Base-by-base conservation (phyloP, 2,329 filamentous ascomycete species). In the Acrocalymma vagum region DNA sequence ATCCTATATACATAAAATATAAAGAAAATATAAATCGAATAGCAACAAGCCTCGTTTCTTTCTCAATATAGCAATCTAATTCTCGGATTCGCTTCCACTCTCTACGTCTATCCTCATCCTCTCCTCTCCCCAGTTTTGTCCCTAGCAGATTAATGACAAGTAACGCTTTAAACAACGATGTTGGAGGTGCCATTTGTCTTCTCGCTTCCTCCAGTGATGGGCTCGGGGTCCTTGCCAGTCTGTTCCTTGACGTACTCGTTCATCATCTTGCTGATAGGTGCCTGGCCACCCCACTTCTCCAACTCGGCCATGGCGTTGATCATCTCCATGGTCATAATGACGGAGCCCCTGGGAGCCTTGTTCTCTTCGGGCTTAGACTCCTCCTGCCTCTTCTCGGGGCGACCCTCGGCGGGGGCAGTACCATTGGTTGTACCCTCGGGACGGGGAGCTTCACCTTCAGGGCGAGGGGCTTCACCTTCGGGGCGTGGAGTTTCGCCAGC, bases 211-310 rank as follows among this genome's bases (percentile, higher is more conserved):
- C 30, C 38, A 2, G 37, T 13, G 9, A 20, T 35, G n/a, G 38
- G 27, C 2, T 37, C 38, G 3, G 54, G 26, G 3, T 37, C 55
- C 29, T 43, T 44, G 3, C 58, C 58, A 6, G 55, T 60, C 49
- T 62, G 54, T 5, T 33, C 49, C 50, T 63, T 58, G 27, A 64
- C 59, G 26, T 58, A 67, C 6, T 67, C 57, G 38, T 40, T 61
- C 64, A 68, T 67, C 62, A 68, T 68, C 54, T 64, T 33, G 7
- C 51, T 58, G 29, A 68, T 62, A 3, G 62, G 55, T 7, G 55
- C 56, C 38, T 65, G 56, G 13, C 60, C 60, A 38, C 54, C 62
- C 60, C 62, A 67, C 6, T 40, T 31, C 11, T 54, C 37, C 13
- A 53, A 28, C 24, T 48, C 31, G 5, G 50, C 65, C 66, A 70